phyloP scores from a whole-genome alignment of 2,329 filamentous ascomycete species.

The Triangularia setosa region DNA sequence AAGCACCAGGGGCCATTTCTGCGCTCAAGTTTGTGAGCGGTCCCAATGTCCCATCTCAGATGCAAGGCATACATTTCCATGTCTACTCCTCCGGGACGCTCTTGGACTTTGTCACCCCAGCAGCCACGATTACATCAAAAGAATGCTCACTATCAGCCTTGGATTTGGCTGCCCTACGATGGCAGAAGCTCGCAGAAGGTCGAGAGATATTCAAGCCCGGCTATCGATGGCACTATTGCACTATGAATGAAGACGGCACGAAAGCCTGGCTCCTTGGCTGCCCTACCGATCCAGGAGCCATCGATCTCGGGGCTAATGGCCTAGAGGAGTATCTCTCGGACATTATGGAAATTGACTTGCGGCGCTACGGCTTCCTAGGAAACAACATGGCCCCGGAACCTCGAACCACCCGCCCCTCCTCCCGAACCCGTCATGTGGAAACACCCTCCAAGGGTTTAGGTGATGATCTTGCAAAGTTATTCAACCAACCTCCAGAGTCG shows the following conservation, averaged over 20 bases:
- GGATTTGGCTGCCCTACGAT: constrained; percentile 80
- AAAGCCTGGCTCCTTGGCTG: constrained; percentile 97
- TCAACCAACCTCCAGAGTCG: constrained; percentile 78
- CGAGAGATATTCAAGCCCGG: constrained; percentile 86
- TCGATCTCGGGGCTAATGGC: constrained; percentile 63
- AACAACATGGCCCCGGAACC: constrained; percentile 63
- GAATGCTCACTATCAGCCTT: constrained; percentile 89
- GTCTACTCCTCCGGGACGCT: constrained; percentile 89
- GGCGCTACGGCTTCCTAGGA: constrained; percentile 84
- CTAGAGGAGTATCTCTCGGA: constrained; percentile 93
- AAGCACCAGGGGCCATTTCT: constrained; percentile 83
- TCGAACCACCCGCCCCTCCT: constrained; percentile 43
- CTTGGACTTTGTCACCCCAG: constrained; percentile 90
- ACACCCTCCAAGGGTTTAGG: constrained; percentile 68
- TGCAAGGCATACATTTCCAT: constrained; percentile 91
- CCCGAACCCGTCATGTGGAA: constrained; percentile 45
- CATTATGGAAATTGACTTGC: constrained; percentile 88
- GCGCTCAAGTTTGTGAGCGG: constrained; percentile 87
- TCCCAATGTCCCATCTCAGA: constrained; percentile 79
- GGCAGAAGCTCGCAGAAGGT: constrained; percentile 93
- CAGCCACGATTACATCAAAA: constrained; percentile 76
- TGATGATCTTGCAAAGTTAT: constrained; percentile 77
- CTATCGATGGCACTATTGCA: constrained; percentile 99
- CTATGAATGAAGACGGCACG: constrained; percentile 89
- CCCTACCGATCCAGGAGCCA: constrained; percentile 65